Evolutionary conservation across 2,329 filamentous ascomycete species (phyloP).

Genomic region (Fusarium dimerum): DNA sequence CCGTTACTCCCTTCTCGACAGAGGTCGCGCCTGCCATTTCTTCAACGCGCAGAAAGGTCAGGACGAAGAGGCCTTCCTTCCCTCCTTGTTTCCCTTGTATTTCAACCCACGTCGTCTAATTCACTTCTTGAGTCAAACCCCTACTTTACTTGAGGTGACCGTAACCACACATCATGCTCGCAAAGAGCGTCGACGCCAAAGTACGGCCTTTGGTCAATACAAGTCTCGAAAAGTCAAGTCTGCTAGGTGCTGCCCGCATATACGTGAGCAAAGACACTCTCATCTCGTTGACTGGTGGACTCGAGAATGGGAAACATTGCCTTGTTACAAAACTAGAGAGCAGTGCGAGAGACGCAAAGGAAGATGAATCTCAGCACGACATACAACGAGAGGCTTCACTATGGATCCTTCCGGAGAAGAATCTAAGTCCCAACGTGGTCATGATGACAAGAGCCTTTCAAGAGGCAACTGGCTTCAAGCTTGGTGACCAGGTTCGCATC

Average conservation of each 20-base stretch:
- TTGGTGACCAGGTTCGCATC: constrained; percentile 66
- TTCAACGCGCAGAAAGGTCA: too few relatives aligned
- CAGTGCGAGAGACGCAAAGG: constrained; percentile 5
- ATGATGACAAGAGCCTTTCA: constrained; percentile 75
- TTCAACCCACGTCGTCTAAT: background rate
- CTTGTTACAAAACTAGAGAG: constrained; percentile 38
- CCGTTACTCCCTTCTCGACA: background rate
- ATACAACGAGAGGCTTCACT: constrained; percentile 47
- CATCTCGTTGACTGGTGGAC: constrained; percentile 43
- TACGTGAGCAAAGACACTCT: constrained; percentile 51
- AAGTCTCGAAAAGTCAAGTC: constrained; percentile 43
- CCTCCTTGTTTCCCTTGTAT: too few relatives aligned
- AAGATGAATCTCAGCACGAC: constrained; percentile 15
- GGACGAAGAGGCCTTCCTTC: too few relatives aligned
- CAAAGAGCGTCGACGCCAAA: constrained; percentile 40
- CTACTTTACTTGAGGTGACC: background rate
- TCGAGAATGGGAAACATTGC: constrained; percentile 46
- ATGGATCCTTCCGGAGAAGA: constrained; percentile 56
- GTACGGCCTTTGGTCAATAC: constrained; percentile 44
- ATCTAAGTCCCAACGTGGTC: constrained; percentile 66
- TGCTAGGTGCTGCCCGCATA: constrained; percentile 46
- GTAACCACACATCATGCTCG: constrained; percentile 28
- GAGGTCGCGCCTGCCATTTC: too few relatives aligned
- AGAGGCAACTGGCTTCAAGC: constrained; percentile 69
- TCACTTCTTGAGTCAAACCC: background rate